Evolutionary conservation across 2,329 filamentous ascomycete species (phyloP), one percentile per base, ranked within the genome.

Genomic region (Aspergillus sp.): DNA sequence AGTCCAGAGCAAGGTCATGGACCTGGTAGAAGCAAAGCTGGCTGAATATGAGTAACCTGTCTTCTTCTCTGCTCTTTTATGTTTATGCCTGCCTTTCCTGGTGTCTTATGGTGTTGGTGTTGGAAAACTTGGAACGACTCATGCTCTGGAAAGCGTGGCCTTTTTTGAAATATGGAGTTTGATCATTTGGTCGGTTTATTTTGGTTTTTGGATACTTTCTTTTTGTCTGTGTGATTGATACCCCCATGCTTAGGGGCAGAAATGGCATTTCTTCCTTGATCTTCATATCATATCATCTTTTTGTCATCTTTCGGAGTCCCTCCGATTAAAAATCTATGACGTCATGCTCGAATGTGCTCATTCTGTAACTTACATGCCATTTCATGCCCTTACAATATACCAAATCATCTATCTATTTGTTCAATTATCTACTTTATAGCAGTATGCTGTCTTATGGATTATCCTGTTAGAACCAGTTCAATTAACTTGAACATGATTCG

Each of bases 1-100:
- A 40, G 84, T 90, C 45, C 75, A 83, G 67, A 65, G 67, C 26
- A 76, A 81, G 40, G 78, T 83, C 2, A 66, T 86, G 39, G 68
- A 73, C 30, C 74, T 74, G 51, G 82, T 84, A n/a, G 58, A 72
- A 37, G 68, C 71, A 50, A 76, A 76, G 50, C 73, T 85, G 60
- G 70, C 71, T 27, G 72, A 75, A 40, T 65, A 66, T 44, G 48
- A 57, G 30, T 60, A 42, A 42, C 27, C 27, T 40, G 27, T n/a
- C 31, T 40, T 11, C 46, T 12, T 43, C 27, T n/a, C 29, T 34
- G 13, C 5, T 29, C 32, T 9, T 5, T 11, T 37, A 10, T 28
- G n/a, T 30, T 40, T 33, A 43, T 39, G 41, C 45, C 46, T 54
- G 19, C n/a, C 37, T 41, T 46, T 27, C 26, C n/a, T 33, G 49